These are phyloP conservation scores for Dryas drummondii DNA, from an alignment of 306 rosid species.

Conservation along the genomic window DNA sequence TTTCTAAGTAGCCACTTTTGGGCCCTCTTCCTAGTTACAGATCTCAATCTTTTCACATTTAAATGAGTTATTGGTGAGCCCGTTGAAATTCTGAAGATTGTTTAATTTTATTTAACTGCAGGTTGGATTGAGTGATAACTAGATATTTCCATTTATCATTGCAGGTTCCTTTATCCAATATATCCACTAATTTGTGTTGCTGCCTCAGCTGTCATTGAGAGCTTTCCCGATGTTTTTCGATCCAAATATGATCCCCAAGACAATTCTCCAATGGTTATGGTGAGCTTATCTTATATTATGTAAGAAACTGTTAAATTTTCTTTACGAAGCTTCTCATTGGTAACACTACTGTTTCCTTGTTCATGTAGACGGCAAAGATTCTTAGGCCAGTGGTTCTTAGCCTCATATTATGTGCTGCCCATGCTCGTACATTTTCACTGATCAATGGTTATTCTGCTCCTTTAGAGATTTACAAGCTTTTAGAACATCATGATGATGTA, in stretches of 20 bases:
- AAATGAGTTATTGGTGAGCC: background rate
- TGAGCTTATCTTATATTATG: constrained; percentile 30
- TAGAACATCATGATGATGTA: constrained; percentile 74
- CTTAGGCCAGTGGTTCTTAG: constrained; percentile 77
- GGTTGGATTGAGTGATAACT: constrained; percentile 2
- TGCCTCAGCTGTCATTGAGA: constrained; percentile 96
- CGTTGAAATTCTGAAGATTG: background rate
- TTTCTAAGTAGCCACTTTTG: background rate
- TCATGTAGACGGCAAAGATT: constrained; percentile 64
- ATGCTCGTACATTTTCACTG: constrained; percentile 94
- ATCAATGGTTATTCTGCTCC: constrained; percentile 96
- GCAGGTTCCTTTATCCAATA: constrained; percentile 95
- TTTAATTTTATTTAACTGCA: background rate
- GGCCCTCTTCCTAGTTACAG: background rate
- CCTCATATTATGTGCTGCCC: constrained; percentile 78
- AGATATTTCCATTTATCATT: constrained; percentile 18
- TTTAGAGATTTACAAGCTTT: constrained; percentile 77
- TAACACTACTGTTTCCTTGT: constrained; percentile 18
- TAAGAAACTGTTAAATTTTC: constrained; percentile 11
- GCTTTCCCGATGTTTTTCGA: constrained; percentile 83
- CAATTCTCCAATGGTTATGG: constrained; percentile 48
- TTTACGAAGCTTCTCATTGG: background rate
- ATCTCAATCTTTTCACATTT: background rate
- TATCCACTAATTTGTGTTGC: constrained; percentile 95
- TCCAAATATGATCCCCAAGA: constrained; percentile 55